Evolutionary conservation across 768 basidiomycete species (phyloP), one percentile per base, ranked within the genome.

Genomic region (Panaeolus cyanescens): DNA sequence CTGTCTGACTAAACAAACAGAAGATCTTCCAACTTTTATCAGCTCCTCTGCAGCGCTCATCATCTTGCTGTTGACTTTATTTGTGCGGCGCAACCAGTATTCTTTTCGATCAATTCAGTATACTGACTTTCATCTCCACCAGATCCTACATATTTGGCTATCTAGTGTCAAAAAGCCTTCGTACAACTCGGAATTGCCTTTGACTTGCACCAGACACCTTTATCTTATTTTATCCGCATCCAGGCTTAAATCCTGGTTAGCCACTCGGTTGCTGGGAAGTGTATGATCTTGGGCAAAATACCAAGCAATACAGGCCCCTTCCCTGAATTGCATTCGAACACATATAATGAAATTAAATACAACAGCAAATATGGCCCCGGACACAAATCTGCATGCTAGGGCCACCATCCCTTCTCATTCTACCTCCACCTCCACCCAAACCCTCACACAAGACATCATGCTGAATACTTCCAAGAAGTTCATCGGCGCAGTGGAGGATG

Each of bases 401-500:
- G 19, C 45, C 45, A 50, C 45, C 45, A 8, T 22, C 19, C 13
- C 40, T 22, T 42, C 22, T 42, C 25, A 42, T 42, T 20, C 39
- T 19, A 58, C 56, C 40, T 57, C 32, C 65, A 62, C 50, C 42
- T 25, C 55, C 62, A 30, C 63, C 54, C 30, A 65, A 15, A 45
- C 64, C 45, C 62, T 63, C 56, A 60, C 64, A 13, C 68, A 66
- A 54, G 63, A 70, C 25, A 58, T 54, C n/a, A 70, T 70, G 68
- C 39, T 54, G 22, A 60, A 33, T 32, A 31, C 59, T 19, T 45
- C 66, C 32, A 68, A 67, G 19, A 71, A 64, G 45, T 91, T 93
- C 64, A 91, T 93, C 59, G 92, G 92, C 31, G 89, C 92, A 5
- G 93, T 95, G 56, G 76, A 89, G 66, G 92, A 95, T 66, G 89